phyloP scores from a whole-genome alignment of 345 rosid species.

The Rhizophora apiculata region DNA sequence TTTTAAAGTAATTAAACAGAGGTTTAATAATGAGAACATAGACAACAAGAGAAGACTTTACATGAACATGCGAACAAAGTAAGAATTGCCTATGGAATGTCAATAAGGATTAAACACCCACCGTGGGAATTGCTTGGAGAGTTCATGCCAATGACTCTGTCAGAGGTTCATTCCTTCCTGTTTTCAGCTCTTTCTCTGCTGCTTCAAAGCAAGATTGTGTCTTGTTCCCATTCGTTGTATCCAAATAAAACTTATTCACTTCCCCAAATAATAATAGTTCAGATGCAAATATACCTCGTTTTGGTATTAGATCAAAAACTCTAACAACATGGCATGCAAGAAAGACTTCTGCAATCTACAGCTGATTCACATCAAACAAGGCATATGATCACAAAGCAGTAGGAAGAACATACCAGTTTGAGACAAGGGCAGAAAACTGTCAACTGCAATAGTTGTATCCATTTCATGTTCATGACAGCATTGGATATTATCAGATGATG shows the following conservation, averaged over 20 bases:
- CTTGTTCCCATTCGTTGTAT: no score
- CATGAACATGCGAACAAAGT: no score
- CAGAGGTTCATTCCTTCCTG: no score
- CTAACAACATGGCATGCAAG: conserved; percentile 23
- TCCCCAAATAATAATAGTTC: background rate
- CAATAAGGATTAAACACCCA: no score
- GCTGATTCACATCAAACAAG: conserved; percentile 21
- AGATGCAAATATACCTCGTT: conserved; percentile 16
- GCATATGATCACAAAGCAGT: conserved; percentile 28
- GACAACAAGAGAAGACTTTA: no score
- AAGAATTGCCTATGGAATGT: no score
- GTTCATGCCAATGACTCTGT: no score
- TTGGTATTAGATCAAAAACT: conserved; percentile 15
- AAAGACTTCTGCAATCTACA: conserved; percentile 24
- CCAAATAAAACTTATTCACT: background rate
- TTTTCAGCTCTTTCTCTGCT: no score
- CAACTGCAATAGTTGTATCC: background rate
- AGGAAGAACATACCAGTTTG: background rate
- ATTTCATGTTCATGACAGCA: background rate
- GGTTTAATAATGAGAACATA: no score
- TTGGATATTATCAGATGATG: background rate
- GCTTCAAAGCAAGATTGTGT: no score
- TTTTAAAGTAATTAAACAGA: no score
- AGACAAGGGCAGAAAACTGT: background rate
- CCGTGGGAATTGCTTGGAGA: no score